Percentiles rank a stretch among this genome's conserved stretches.
Conservation (phyloP, 805 yeast species). For the Candida hispaniensis region DNA sequence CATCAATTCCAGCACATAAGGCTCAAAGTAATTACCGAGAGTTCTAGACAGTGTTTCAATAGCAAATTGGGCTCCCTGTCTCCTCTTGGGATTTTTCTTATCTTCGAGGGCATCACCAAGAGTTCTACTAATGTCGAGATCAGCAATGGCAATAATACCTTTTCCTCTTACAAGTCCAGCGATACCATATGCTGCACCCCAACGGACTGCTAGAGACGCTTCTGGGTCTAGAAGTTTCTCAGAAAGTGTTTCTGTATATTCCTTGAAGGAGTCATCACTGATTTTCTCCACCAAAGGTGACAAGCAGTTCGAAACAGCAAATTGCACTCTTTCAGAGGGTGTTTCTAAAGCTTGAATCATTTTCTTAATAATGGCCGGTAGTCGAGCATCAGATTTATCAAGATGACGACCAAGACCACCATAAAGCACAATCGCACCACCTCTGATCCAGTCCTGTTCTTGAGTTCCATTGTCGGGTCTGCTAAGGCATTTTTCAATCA, state of each 20-base stretch:
- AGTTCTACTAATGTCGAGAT: slow-evolving; percentile 64
- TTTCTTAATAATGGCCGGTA: slow-evolving; percentile 52
- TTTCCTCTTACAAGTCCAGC: slow-evolving; percentile 88
- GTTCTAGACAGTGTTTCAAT: slow-evolving; percentile 75
- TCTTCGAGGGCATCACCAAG: slow-evolving; percentile 81
- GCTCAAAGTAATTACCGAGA: slow-evolving; percentile 75
- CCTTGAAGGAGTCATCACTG: slow-evolving; percentile 35
- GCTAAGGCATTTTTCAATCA: slow-evolving; percentile 54
- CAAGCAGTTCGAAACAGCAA: slow-evolving; percentile 74
- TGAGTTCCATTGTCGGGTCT: slow-evolving; percentile 35
- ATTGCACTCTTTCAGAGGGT: slow-evolving; percentile 84
- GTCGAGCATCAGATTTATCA: slow-evolving; percentile 51
- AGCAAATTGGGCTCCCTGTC: slow-evolving; percentile 83
- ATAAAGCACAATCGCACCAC: slow-evolving; percentile 73
- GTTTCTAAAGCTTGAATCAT: slow-evolving; percentile 66
- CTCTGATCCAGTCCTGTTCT: slow-evolving; percentile 53
- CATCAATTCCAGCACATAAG: slow-evolving; percentile 80
- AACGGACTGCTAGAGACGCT: slow-evolving; percentile 40
- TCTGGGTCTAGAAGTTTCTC: slow-evolving; percentile 47
- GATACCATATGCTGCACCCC: slow-evolving; percentile 95
- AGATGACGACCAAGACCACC: slow-evolving; percentile 88
- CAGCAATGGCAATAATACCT: slow-evolving; percentile 68
- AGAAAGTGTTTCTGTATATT: slow-evolving; percentile 48
- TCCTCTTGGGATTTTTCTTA: slow-evolving; percentile 54
- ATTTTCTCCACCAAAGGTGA: slow-evolving; percentile 67